A percentile compares a stretch with the other conserved stretches of the same genome.
phyloP scores from a whole-genome alignment of 345 rosid species.

The Bruguiera sexangula region DNA sequence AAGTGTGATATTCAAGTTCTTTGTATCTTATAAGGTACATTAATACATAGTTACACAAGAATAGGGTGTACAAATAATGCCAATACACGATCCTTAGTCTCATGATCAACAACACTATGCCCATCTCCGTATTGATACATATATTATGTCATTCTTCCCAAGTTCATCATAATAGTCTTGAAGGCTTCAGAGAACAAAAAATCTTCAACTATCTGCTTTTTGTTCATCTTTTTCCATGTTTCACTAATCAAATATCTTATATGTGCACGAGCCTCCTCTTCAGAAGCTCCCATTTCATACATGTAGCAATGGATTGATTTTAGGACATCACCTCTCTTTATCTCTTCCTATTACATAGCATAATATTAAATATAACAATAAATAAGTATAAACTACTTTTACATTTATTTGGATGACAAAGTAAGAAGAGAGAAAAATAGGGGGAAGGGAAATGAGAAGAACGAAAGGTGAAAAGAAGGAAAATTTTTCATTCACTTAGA shows the following conservation, averaged over 20 bases:
- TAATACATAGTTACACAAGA: too few relatives aligned
- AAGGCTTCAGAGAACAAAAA: background rate
- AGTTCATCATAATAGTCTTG: background rate
- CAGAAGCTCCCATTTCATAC: too few relatives aligned
- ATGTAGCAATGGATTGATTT: constrained; percentile 12
- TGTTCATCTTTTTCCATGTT: constrained; percentile 28
- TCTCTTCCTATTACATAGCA: constrained; percentile 22
- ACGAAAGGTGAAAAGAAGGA: too few relatives aligned
- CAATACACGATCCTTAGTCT: background rate
- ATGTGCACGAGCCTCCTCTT: too few relatives aligned
- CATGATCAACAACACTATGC: constrained; percentile 2
- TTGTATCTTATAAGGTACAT: too few relatives aligned
- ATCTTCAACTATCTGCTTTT: background rate
- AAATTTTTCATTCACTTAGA: background rate
- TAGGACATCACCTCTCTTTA: constrained; percentile 28
- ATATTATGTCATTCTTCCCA: constrained; percentile 7
- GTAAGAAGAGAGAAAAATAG: too few relatives aligned
- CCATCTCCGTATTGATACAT: constrained; percentile 16
- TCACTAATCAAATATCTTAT: background rate
- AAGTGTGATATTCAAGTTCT: too few relatives aligned
- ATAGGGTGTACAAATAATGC: constrained; percentile 7
- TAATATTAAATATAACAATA: too few relatives aligned
- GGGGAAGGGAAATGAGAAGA: too few relatives aligned
- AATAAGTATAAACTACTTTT: background rate
- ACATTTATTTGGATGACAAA: too few relatives aligned